Base-by-base conservation (phyloP, 140 eudicot genomes). In the Erigeron philadelphicus region DNA sequence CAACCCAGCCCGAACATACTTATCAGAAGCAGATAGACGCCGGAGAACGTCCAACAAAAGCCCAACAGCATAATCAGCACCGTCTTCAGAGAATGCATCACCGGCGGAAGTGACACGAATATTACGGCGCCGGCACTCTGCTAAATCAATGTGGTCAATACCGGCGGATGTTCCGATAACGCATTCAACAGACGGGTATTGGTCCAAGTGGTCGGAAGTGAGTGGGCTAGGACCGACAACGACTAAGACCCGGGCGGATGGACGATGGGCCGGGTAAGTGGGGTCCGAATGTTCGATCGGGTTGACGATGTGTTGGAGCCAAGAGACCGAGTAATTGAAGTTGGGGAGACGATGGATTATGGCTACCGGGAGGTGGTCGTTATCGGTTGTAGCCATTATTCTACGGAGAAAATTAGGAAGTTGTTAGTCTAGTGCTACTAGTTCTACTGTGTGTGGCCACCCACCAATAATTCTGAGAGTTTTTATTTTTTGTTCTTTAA, bases 61-160 rank as follows among this genome's bases (percentile, higher is more conserved):
- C 8, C 86, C 91, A 46, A 91, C 64, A 7, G 95, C 96, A 46
- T 75, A 83, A 44, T 91, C 96, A 40, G 96, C 96, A 0, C 79
- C 95, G 72, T 91, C 95, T 63, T 87, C 95, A 18, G 95, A 79
- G 67, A 84, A 82, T 7, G 84, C 85, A 11, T 80, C 84, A 0
- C 88, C 88, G 55, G 86, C 75, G 74, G 72, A 73, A 8, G 93
- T 81, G 38, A 90, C 95, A 13, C 75, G 79, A 13, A 90, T 68
- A 64, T 88, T 81, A 8, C 83, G 86, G 72, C 87, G 86, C 43
- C 84, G 77, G 56, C 97, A 90, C 79, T 82, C 86, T 35, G 64
- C 75, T 44, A 90, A 58, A 68, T 90, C 97, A 53, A 90, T 50
- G 76, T 83, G 95, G 41, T 90, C 82, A 58, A 85, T 19, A 3